phyloP scores from a whole-genome alignment of 192 early-diverging fungal species.

The Spizellomyces sp. region DNA sequence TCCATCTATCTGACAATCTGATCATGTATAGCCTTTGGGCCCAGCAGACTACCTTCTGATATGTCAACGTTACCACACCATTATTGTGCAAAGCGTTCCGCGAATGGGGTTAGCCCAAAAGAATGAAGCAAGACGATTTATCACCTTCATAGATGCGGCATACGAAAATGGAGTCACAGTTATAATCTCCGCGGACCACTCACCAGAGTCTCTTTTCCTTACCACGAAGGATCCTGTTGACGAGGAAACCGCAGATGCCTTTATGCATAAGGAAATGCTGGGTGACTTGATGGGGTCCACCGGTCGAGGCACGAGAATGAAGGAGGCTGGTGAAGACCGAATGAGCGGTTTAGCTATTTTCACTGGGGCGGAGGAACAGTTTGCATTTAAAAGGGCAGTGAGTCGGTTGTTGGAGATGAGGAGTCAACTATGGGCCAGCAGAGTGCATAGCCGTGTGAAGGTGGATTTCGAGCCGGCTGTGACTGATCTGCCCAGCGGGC shows the following conservation, averaged over 20 bases:
- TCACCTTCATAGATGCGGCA: constrained; percentile 88
- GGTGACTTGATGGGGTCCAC: constrained; percentile 35
- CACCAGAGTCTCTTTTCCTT: constrained; percentile 53
- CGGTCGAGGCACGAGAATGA: not conserved
- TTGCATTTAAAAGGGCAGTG: constrained; percentile 83
- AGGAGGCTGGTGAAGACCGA: constrained; percentile 46
- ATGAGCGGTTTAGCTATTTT: constrained; percentile 46
- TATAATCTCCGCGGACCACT: not conserved
- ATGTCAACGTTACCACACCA: constrained; percentile 65
- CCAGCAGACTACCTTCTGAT: constrained; percentile 90
- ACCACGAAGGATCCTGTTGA: constrained; percentile 19
- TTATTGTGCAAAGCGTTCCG: constrained; percentile 57
- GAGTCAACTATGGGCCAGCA: not conserved
- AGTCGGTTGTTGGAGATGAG: constrained; percentile 83
- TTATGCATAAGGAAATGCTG: constrained; percentile 41
- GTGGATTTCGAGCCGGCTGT: constrained; percentile 10
- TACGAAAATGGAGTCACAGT: constrained; percentile 77
- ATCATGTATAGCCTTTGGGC: constrained; percentile 18
- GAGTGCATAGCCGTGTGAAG: not conserved
- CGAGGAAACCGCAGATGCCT: constrained; percentile 40
- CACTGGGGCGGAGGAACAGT: constrained; percentile 83
- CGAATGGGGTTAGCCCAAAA: constrained; percentile 63
- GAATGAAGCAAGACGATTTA: constrained; percentile 89
- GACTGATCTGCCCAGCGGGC: not conserved
- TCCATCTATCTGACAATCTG: constrained; percentile 54